Evolutionary conservation across 2,329 filamentous ascomycete species (phyloP).

Genomic region (Curvularia hawaiiensis): DNA sequence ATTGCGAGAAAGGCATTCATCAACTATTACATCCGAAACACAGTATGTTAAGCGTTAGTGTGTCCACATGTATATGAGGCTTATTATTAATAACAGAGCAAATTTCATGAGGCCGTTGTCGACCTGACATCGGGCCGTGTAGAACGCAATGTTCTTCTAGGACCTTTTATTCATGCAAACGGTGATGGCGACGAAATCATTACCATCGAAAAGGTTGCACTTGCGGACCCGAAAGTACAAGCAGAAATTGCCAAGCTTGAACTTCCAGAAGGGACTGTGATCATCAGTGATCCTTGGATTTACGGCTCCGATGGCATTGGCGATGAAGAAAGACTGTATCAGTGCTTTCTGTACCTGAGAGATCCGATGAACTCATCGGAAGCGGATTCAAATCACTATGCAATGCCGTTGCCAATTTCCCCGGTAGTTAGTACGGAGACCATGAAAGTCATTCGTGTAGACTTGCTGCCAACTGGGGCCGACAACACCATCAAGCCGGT

Average conservation of each 20-base stretch:
- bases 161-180: slow-evolving; percentile 62
- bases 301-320: slow-evolving; percentile 62
- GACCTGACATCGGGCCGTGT: slow-evolving; percentile 59
- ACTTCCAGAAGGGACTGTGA: slow-evolving; percentile 60
- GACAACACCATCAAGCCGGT: slow-evolving; percentile 63
- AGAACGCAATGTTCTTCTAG: slow-evolving; percentile 64
- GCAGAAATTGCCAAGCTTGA: slow-evolving; percentile 65
- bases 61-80: not conserved
- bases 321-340: slow-evolving; percentile 59
- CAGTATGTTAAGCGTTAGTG: slow-evolving; percentile 50
- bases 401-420: slow-evolving; percentile 69
- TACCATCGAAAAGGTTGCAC: slow-evolving; percentile 61
- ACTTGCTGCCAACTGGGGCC: slow-evolving; percentile 69
- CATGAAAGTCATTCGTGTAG: slow-evolving; percentile 70
- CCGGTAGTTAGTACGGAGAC: slow-evolving; percentile 68
- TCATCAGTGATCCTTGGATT: slow-evolving; percentile 71
- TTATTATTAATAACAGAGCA: slow-evolving; percentile 53
- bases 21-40: slow-evolving; percentile 65
- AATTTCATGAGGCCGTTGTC: slow-evolving; percentile 65
- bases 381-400: slow-evolving; percentile 71
- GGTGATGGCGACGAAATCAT: slow-evolving; percentile 65
- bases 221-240: slow-evolving; percentile 61
- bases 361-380: slow-evolving; percentile 65
- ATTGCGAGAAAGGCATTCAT: slow-evolving; percentile 61
- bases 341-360: slow-evolving; percentile 70